Base-by-base conservation (phyloP, 495 filamentous ascomycete species). In the Usnea hakonensis region DNA sequence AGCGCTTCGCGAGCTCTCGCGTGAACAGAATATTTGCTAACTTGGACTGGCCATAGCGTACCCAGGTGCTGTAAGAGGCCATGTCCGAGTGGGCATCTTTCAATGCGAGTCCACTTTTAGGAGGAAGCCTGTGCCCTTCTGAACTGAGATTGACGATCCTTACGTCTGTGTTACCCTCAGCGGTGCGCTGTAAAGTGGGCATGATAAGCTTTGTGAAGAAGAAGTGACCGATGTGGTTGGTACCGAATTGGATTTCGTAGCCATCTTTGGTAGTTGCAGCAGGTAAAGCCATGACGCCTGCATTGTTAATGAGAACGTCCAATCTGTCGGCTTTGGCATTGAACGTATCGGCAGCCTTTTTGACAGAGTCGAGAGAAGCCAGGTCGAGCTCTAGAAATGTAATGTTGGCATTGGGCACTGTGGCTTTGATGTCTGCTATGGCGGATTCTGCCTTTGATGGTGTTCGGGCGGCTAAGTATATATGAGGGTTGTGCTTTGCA, bases 201-300 rank as follows among this genome's bases (percentile, higher is more conserved):
- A 90, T 75, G 19, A 91, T 75, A 9, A 87, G 74, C 54, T 81
- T 79, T 33, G 83, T 85, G 35, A 91, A 74, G 11, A 90, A 76
- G 52, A 82, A 83, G 65, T 89, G 87, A 7, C 83, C 84, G 58
- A 90, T 71, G 68, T 91, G 83, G 68, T 91, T 91, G 5, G 83
- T 85, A 19, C 83, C 85, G 63, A 90, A 85, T 62, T 89, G 84
- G 30, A 84, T 78, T 66, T 91, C 86, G 68, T 85, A 86, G 26
- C 86, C 85, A 21, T 90, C 83, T 6, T 76, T 69, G 1, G 85
- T 86, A 1, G 74, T 65, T 0, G 68, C 65, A 10, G 70, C 75
- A 0, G 79, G 75, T 11, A 77, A 64, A 1, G 75, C 82, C 82
- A 89, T 86, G 64, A 88, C 79, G 43, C 86, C 87, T 8, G 87